Percentiles rank a stretch among this genome's conserved stretches.
phyloP scores from a whole-genome alignment of 257 asterid species.

The Plantago ovata region DNA sequence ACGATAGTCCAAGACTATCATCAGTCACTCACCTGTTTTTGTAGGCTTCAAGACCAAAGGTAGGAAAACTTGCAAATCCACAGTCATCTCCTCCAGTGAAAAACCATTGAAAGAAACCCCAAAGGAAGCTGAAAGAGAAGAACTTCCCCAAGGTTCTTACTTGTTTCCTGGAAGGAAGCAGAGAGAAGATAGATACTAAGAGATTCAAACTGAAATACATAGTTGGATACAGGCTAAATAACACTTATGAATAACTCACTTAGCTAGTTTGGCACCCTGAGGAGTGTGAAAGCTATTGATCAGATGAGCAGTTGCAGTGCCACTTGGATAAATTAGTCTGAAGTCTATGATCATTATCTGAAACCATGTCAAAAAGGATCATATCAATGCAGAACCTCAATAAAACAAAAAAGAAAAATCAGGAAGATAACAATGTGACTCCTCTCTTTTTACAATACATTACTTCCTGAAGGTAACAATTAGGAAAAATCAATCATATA shows the following conservation, averaged over 20 bases:
- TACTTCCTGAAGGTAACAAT: too few species aligned
- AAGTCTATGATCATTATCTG: conserved; percentile 94
- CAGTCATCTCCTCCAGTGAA: conserved; percentile 82
- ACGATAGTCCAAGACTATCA: conserved; percentile 1
- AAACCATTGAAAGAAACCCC: conserved; percentile 99
- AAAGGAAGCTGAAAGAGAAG: conserved; percentile 86
- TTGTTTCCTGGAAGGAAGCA: conserved; percentile 62
- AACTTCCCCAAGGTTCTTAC: conserved; percentile 79
- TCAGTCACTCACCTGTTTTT: conserved; percentile 42
- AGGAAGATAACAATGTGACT: neutral
- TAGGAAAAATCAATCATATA: too few species aligned
- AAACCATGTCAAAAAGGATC: conserved; percentile 3
- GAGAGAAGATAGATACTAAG: conserved; percentile 7
- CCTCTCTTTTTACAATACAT: too few species aligned
- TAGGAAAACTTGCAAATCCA: conserved; percentile 75
- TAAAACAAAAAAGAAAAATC: conserved; percentile 13
- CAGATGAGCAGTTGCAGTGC: conserved; percentile 96
- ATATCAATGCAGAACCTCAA: too few species aligned
- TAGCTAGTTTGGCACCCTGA: conserved; percentile 89
- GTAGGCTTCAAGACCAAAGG: conserved; percentile 86
- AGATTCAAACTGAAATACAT: neutral
- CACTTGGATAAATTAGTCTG: conserved; percentile 86
- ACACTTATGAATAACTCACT: conserved; percentile 37
- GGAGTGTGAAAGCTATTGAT: conserved; percentile 97
- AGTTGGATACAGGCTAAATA: neutral